A percentile compares a stretch with the other conserved stretches of the same genome.
Conservation (phyloP, 179 eudicot species). For the Beta macrorhiza region DNA sequence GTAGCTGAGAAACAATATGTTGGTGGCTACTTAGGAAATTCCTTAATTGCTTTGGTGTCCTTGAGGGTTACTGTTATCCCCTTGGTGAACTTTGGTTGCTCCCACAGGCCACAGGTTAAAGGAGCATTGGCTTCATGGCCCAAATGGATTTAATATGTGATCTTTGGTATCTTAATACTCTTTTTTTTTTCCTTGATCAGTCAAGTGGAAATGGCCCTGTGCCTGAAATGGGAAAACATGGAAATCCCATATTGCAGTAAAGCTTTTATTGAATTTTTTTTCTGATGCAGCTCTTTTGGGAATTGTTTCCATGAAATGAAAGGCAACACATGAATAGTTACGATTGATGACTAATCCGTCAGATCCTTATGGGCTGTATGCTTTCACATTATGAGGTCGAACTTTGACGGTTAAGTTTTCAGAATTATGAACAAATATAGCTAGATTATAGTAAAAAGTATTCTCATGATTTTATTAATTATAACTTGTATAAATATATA, state of each 20-base stretch:
- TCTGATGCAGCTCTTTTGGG: not conserved
- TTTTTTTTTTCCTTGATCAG: not conserved
- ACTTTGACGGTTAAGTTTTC: too few species aligned
- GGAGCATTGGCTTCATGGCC: not conserved
- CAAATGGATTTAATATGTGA: not conserved
- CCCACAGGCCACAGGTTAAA: not conserved
- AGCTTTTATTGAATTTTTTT: not conserved
- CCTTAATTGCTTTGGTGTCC: not conserved
- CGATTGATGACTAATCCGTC: not conserved
- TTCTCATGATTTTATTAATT: too few species aligned
- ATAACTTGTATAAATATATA: too few species aligned
- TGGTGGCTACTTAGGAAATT: not conserved
- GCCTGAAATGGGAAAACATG: not conserved
- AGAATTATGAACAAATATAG: too few species aligned
- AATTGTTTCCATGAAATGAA: not conserved
- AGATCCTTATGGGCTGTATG: too few species aligned
- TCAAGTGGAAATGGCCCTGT: not conserved
- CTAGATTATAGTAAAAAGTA: too few species aligned
- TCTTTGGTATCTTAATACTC: not conserved
- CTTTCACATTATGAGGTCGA: too few species aligned
- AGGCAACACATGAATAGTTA: not conserved
- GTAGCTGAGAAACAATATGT: not conserved
- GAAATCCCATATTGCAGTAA: not conserved
- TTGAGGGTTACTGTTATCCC: not conserved
- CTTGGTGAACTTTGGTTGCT: not conserved